phyloP scores from a whole-genome alignment of 306 rosid species.

The Sphenostylis stenocarpa region DNA sequence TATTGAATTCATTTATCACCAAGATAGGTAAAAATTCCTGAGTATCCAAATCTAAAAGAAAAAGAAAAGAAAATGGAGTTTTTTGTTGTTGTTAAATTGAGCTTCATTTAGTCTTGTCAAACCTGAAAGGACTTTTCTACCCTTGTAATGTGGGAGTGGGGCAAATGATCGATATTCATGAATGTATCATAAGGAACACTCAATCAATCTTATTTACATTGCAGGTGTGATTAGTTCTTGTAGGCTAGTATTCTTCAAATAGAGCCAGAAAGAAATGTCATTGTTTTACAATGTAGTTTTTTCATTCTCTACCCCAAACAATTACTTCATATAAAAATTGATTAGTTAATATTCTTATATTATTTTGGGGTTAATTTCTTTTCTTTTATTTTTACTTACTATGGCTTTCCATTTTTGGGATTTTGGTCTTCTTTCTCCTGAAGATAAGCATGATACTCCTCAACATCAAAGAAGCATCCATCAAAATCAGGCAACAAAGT shows the following conservation, averaged over 20 bases:
- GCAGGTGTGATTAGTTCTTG: not conserved
- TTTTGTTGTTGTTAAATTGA: not conserved
- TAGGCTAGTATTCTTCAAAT: not conserved
- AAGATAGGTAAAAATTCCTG: not conserved
- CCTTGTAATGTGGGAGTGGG: conserved; percentile 10
- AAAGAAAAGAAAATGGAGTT: not conserved
- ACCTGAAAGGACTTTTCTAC: conserved; percentile 6
- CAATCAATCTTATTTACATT: not conserved
- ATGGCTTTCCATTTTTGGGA: not conserved
- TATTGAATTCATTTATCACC: not conserved
- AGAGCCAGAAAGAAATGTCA: not conserved
- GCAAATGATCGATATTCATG: not conserved
- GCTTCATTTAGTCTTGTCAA: not conserved
- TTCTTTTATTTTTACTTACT: not conserved
- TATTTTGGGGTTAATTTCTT: conserved; percentile 10
- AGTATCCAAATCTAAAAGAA: not conserved
- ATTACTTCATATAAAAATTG: not conserved
- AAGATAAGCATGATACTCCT: conserved; percentile 44
- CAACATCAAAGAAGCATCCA: conserved; percentile 59
- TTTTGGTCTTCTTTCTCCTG: conserved; percentile 37
- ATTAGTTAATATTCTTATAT: no score
- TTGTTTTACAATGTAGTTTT: not conserved
- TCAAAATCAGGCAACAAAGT: conserved; percentile 58
- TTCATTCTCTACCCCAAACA: not conserved
- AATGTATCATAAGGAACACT: conserved; percentile 2